These are phyloP conservation scores for Histomonas meleagridis DNA, from an alignment of 208 protist species.

Conservation along the genomic window DNA sequence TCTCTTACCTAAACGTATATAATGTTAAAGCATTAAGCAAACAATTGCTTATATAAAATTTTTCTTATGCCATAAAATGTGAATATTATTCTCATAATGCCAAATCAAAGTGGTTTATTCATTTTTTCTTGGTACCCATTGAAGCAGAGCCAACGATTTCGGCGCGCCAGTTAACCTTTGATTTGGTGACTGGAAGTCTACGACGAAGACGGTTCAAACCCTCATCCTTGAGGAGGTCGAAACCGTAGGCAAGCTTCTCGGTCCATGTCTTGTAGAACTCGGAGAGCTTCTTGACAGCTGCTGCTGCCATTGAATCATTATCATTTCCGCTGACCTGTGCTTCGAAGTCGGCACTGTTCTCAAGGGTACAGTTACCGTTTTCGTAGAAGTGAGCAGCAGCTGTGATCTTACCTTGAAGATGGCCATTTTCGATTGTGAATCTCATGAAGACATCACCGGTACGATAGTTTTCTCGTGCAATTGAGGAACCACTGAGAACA, in stretches of 20 bases:
- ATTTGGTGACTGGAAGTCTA: background rate
- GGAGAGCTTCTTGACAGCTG: background rate
- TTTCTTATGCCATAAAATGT: too few species aligned
- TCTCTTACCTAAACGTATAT: too few species aligned
- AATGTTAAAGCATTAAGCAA: too few species aligned
- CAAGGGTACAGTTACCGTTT: background rate
- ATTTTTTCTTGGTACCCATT: too few species aligned
- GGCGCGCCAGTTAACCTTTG: background rate
- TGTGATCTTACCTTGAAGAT: background rate
- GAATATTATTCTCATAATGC: too few species aligned
- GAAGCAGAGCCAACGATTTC: background rate
- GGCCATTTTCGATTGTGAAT: background rate
- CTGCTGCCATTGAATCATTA: background rate
- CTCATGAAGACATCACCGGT: background rate
- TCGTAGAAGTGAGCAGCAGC: background rate
- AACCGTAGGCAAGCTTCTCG: background rate
- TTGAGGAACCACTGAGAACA: background rate
- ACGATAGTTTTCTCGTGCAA: background rate
- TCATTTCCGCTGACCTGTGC: background rate
- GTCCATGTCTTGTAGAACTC: background rate
- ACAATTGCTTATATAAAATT: too few species aligned
- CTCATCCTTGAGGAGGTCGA: background rate
- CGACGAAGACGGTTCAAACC: conserved; percentile 16
- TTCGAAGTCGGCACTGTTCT: background rate
- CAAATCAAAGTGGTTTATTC: too few species aligned